Evolutionary conservation across 129 eudicot genomes (phyloP).

Genomic region (Flaveria bidentis): DNA sequence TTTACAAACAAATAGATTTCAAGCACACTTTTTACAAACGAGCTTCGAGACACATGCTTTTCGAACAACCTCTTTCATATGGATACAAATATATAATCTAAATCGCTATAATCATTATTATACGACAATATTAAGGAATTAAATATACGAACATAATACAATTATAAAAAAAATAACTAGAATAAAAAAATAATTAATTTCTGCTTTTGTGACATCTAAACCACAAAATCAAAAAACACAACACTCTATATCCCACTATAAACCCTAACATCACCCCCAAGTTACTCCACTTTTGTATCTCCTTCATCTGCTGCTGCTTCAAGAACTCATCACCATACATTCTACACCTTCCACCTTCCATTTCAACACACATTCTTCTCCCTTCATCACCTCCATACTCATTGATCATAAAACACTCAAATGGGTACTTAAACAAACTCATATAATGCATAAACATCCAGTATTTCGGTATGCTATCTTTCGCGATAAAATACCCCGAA

Average conservation of each 20-base stretch:
- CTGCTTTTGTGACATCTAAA: conserved; percentile 70
- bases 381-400: conserved; percentile 82
- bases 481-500: conserved; percentile 85
- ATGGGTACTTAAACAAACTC: conserved; percentile 94
- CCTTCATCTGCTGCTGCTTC: conserved; percentile 60
- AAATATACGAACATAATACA: not conserved
- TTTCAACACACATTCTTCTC: conserved; percentile 54
- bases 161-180: not conserved
- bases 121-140: not conserved
- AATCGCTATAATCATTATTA: too few relatives aligned
- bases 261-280: conserved; percentile 79
- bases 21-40: too few relatives aligned
- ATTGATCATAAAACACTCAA: conserved; percentile 85
- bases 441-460: conserved; percentile 93
- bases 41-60: too few relatives aligned
- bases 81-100: too few relatives aligned
- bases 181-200: conserved; percentile 35
- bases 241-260: conserved; percentile 70
- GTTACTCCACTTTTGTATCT: conserved; percentile 83
- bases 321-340: conserved; percentile 69
- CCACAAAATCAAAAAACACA: conserved; percentile 77
- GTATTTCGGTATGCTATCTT: conserved; percentile 73
- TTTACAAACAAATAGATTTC: too few relatives aligned
- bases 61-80: too few relatives aligned
- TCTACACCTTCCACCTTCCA: conserved; percentile 52